phyloP scores from a whole-genome alignment of 2,329 filamentous ascomycete species.

The Calonectria ilicicola region DNA sequence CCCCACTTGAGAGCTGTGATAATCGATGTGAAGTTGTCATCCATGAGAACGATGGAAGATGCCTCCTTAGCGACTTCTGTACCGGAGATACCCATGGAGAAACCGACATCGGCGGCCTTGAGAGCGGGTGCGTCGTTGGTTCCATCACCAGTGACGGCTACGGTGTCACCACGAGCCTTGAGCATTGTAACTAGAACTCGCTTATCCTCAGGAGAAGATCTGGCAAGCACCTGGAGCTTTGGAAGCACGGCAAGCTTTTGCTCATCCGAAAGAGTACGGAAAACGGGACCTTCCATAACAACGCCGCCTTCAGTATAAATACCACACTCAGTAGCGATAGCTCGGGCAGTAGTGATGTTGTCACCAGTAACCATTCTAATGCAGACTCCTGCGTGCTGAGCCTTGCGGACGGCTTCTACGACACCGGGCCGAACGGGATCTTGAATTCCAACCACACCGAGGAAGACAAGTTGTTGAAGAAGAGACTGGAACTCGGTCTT shows the following conservation, averaged over 20 bases:
- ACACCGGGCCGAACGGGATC: slow-evolving; percentile 73
- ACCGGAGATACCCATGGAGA: slow-evolving; percentile 76
- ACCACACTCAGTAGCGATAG: slow-evolving; percentile 56
- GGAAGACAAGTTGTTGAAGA: slow-evolving; percentile 51
- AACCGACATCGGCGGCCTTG: slow-evolving; percentile 75
- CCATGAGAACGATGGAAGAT: slow-evolving; percentile 74
- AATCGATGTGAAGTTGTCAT: slow-evolving; percentile 75
- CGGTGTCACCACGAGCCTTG: slow-evolving; percentile 74
- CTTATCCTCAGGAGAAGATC: slow-evolving; percentile 79
- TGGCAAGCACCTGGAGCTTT: slow-evolving; percentile 74
- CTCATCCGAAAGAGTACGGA: slow-evolving; percentile 66
- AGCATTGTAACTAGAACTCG: slow-evolving; percentile 72
- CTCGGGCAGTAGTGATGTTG: slow-evolving; percentile 54
- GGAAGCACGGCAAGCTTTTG: slow-evolving; percentile 65
- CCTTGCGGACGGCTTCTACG: slow-evolving; percentile 69
- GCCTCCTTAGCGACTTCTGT: slow-evolving; percentile 75
- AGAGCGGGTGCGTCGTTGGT: slow-evolving; percentile 76
- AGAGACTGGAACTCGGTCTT: slow-evolving; percentile 61
- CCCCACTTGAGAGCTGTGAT: slow-evolving; percentile 77
- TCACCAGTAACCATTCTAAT: slow-evolving; percentile 71
- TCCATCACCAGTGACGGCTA: slow-evolving; percentile 74
- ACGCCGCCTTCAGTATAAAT: slow-evolving; percentile 72
- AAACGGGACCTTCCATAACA: slow-evolving; percentile 67
- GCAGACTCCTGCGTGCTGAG: slow-evolving; percentile 72
- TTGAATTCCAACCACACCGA: slow-evolving; percentile 70